A percentile compares a stretch with the other conserved stretches of the same genome.
These are phyloP conservation scores for Suillus bovinus DNA, from an alignment of 768 basidiomycete species.

Conservation along the genomic window DNA sequence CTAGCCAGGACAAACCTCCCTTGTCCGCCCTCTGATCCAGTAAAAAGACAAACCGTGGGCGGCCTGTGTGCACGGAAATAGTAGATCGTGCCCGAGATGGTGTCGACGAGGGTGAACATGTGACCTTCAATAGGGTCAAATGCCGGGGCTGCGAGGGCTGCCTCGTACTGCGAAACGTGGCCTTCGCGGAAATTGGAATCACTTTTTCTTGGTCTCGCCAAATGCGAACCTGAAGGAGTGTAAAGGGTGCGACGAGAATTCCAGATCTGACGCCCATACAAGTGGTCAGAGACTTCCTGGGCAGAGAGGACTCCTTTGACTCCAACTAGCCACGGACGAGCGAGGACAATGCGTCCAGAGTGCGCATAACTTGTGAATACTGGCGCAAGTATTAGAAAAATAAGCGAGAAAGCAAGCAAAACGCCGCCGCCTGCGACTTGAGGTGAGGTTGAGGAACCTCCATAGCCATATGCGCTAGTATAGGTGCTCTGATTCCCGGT, in stretches of 20 bases:
- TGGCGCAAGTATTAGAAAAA: conserved; percentile 20
- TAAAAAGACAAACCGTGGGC: conserved; percentile 27
- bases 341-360: conserved; percentile 18
- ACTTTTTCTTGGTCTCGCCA: not conserved
- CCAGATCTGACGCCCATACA: conserved; percentile 17
- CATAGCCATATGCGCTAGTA: not conserved
- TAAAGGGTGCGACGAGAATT: conserved; percentile 12
- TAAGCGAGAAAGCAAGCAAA: conserved; percentile 1
- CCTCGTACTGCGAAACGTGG: conserved; percentile 13
- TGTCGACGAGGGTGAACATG: conserved; percentile 28
- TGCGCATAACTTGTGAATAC: conserved; percentile 15
- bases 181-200: conserved; percentile 21
- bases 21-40: conserved; percentile 21
- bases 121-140: not conserved
- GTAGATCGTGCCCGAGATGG: conserved; percentile 21
- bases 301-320: conserved; percentile 28
- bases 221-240: conserved; percentile 19
- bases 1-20: conserved; percentile 25
- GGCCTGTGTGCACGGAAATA: conserved; percentile 24
- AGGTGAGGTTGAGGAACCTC: not conserved
- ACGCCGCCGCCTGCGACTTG: not conserved
- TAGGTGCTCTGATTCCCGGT: not conserved
- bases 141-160: not conserved
- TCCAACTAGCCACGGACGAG: conserved; percentile 25
- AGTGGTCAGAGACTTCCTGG: conserved; percentile 17